Evolutionary conservation across 2,329 filamentous ascomycete species (phyloP).

Genomic region (Trichoderma simmonsii): DNA sequence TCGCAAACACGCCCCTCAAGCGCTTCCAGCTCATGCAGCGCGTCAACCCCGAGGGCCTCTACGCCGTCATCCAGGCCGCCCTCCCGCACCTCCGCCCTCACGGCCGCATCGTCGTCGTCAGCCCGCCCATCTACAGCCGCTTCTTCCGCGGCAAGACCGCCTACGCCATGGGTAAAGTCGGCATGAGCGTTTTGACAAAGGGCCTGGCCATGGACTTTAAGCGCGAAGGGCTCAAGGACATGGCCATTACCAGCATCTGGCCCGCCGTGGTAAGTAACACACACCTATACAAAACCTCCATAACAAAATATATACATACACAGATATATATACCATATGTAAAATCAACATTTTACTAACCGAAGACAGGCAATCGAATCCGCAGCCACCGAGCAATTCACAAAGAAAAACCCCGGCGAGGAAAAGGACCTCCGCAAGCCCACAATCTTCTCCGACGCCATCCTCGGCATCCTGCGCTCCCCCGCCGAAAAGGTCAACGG

Average conservation of each 20-base stretch:
- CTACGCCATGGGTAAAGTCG: constrained; percentile 76
- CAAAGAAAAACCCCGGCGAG: constrained; percentile 42
- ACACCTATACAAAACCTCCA: not conserved
- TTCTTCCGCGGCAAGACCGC: constrained; percentile 85
- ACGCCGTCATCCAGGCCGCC: constrained; percentile 65
- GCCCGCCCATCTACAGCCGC: constrained; percentile 78
- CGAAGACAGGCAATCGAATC: constrained; percentile 60
- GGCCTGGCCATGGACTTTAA: constrained; percentile 79
- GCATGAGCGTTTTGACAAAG: constrained; percentile 77
- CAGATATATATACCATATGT: not conserved
- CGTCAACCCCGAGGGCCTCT: constrained; percentile 73
- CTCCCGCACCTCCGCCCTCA: constrained; percentile 61
- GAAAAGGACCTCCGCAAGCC: constrained; percentile 62
- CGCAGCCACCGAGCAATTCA: constrained; percentile 63
- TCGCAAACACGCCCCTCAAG: constrained; percentile 69
- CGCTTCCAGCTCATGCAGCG: constrained; percentile 76
- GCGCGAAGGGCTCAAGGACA: constrained; percentile 59
- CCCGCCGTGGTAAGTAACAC: constrained; percentile 61
- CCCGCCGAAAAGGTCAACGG: constrained; percentile 65
- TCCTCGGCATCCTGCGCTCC: constrained; percentile 66
- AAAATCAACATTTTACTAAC: not conserved
- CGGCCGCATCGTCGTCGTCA: constrained; percentile 72
- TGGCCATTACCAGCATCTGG: constrained; percentile 82
- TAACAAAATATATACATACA: not conserved
- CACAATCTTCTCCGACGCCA: constrained; percentile 75